Evolutionary conservation across 2,329 filamentous ascomycete genomes (phyloP).

Genomic region (Ascochyta viciae-villosae): DNA sequence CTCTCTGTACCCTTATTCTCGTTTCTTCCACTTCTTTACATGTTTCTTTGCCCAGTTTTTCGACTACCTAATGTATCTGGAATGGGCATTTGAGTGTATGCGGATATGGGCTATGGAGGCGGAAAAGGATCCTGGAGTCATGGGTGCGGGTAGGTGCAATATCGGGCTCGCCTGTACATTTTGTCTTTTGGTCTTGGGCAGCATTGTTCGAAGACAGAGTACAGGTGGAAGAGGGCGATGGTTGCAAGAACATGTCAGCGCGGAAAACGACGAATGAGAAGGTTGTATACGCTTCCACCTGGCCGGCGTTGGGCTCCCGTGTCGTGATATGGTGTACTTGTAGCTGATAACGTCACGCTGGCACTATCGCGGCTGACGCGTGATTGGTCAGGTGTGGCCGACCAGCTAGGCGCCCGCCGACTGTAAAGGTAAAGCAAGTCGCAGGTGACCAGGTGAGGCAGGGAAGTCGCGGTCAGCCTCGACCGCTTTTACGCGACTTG

Average conservation of each 20-base stretch:
- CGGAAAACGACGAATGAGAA: conserved; percentile 16
- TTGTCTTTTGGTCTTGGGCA: conserved; percentile 23
- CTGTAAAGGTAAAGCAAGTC: conserved; percentile 9
- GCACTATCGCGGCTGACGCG: conserved; percentile 2
- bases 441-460: conserved; percentile 8
- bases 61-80: conserved; percentile 37
- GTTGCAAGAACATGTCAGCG: conserved; percentile 7
- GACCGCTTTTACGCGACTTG: conserved; percentile 6
- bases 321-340: conserved; percentile 6
- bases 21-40: conserved; percentile 34
- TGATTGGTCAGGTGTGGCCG: conserved; percentile 17
- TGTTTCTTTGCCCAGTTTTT: conserved; percentile 36
- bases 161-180: conserved; percentile 19
- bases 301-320: not conserved
- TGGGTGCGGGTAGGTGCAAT: conserved; percentile 7
- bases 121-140: conserved; percentile 27
- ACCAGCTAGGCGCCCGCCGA: conserved; percentile 4
- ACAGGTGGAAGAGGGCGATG: conserved; percentile 17
- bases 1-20: conserved; percentile 37
- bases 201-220: conserved; percentile 21
- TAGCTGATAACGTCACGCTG: conserved; percentile 31
- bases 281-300: conserved; percentile 1
- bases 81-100: conserved; percentile 34
- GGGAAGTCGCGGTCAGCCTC: conserved; percentile 14
- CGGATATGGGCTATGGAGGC: conserved; percentile 25